Base-by-base conservation (phyloP, 805 yeast genomes). In the Grigorovia jiainica region DNA sequence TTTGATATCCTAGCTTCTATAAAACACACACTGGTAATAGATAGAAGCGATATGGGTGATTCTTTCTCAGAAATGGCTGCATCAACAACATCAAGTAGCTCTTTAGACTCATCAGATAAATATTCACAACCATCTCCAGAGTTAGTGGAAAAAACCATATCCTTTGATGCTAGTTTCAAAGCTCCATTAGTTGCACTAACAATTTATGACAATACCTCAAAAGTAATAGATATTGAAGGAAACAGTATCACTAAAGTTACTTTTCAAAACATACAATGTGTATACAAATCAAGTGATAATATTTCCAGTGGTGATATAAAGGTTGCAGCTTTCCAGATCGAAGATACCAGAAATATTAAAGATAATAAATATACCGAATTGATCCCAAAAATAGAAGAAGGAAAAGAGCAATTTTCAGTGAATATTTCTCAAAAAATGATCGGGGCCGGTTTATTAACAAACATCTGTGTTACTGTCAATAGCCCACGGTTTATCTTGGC, bases 401-500 rank as follows among this genome's bases (percentile, higher is more conserved):
- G 73, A 1, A 76, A 77, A 18, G 68, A 82, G 50, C 97, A 92
- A 55, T 79, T 92, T 47, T 67, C 75, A 64, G 77, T 83, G 1
- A 67, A 68, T 16, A 67, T 74, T 0, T 51, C 63, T 0, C 67
- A 79, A 0, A 69, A 63, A 39, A 75, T 73, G 2, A 54, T 59
- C 3, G 61, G 56, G 2, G 48, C 52, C 0, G 58, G 62, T n/a
- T 68, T 71, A 40, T 61, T 70, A 30, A 67, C 75, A 5, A 72
- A 75, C 17, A 56, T 74, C 3, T 71, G 79, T 53, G 55, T 82
- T 4, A 76, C 87, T 0, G 72, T 90, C 9, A 95, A 86, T 45
- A 82, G 81, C 47, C 97, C 97, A 0, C 75, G 74, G 43, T 72
- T 82, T 9, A 78, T 92, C 38, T 58, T 92, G 23, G 96, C 97